Percentiles rank a stretch among this genome's conserved stretches.
These are phyloP conservation scores for Oryza brachyantha DNA, from an alignment of 176 grass and related monocot genomes.

Conservation along the genomic window DNA sequence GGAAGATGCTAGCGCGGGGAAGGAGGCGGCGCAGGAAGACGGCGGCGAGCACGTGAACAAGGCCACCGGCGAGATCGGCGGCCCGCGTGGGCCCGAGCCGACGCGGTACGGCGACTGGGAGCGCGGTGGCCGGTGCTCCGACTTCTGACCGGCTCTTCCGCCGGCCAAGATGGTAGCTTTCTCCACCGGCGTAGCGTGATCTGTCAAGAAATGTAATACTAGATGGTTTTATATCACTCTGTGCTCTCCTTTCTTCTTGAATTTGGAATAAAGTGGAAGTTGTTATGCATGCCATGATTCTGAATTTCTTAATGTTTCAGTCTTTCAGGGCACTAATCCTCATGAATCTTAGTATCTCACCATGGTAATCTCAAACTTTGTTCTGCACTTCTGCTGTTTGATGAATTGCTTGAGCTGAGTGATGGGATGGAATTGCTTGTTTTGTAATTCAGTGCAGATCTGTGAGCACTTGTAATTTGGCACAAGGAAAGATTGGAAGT, in stretches of 20 bases:
- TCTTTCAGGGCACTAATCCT: neutral
- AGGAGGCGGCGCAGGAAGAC: neutral
- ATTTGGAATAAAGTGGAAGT: neutral
- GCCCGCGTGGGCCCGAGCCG: slow-evolving; percentile 74
- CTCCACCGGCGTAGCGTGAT: neutral
- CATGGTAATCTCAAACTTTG: neutral
- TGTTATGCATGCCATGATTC: neutral
- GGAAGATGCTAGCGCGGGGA: neutral
- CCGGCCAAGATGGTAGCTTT: too few species aligned
- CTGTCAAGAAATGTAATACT: neutral
- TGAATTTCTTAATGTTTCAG: neutral
- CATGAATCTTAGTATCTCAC: neutral
- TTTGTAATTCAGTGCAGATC: neutral
- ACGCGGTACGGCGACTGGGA: slow-evolving; percentile 92
- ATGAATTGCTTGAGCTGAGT: neutral
- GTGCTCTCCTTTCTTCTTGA: neutral
- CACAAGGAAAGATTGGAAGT: neutral
- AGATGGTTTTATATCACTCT: neutral
- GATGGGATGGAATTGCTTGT: neutral
- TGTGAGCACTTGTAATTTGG: neutral
- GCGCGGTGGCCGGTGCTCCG: slow-evolving; percentile 76
- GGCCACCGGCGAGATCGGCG: slow-evolving; percentile 67
- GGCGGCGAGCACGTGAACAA: slow-evolving; percentile 49
- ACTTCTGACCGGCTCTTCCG: slow-evolving; percentile 48
- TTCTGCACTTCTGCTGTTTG: neutral